These are phyloP conservation scores for Leishmania braziliensis DNA, from an alignment of 208 protist species.

Conservation along the genomic window DNA sequence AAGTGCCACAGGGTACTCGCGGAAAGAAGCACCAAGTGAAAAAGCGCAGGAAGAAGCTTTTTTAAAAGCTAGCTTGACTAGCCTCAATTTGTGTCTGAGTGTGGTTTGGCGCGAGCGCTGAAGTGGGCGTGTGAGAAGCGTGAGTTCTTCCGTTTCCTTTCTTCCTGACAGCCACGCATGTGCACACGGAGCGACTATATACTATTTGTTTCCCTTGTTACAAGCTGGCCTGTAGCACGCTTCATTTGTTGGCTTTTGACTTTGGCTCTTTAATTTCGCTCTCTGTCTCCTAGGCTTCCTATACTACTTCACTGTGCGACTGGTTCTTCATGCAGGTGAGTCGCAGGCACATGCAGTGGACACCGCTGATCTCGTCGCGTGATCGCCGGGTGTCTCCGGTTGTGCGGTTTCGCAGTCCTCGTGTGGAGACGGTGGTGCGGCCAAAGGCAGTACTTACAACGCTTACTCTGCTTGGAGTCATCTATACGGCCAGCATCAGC, in stretches of 20 bases:
- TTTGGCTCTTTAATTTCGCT: neutral
- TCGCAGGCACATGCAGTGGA: constrained; percentile 1
- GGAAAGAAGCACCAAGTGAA: neutral
- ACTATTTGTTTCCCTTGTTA: too few species aligned
- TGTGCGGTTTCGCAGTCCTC: constrained; percentile 77
- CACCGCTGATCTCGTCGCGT: constrained; percentile 16
- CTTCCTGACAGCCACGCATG: neutral
- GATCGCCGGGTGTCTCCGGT: constrained; percentile 55
- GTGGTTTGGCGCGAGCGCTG: neutral
- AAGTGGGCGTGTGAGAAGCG: neutral
- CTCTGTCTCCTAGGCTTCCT: neutral
- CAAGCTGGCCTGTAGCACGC: neutral
- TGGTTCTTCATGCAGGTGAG: neutral
- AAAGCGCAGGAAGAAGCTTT: neutral
- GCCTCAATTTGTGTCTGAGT: neutral
- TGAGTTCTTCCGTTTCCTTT: neutral
- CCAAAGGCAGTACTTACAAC: constrained; percentile 84
- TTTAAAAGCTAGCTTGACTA: neutral
- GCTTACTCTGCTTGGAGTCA: constrained; percentile 88
- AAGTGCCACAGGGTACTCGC: neutral
- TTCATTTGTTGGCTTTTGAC: too few species aligned
- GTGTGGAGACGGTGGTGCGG: constrained; percentile 26
- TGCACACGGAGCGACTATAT: neutral
- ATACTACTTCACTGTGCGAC: neutral
- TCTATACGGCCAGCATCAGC: constrained; percentile 89